phyloP scores from a whole-genome alignment of 208 protist genomes.

The Acanthamoeba sp. region DNA sequence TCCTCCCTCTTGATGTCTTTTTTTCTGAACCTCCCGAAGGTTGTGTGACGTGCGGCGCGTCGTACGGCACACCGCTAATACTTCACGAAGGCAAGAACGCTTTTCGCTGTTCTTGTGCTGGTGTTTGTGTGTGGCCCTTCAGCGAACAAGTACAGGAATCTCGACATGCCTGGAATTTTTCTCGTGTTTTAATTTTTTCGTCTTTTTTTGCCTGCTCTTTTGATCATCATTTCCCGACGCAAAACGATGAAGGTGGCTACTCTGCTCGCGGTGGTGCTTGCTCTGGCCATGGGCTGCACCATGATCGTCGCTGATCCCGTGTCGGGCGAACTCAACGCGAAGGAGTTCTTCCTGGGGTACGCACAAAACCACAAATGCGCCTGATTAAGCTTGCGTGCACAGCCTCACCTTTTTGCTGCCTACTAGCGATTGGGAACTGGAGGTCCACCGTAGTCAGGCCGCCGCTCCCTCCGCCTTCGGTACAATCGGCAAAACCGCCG shows the following conservation, averaged over 20 bases:
- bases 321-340: neutral
- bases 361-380: too few relatives aligned
- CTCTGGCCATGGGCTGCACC: neutral
- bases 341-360: conserved; percentile 19
- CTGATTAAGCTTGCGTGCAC: too few relatives aligned
- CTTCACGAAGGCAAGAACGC: neutral
- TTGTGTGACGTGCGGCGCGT: neutral
- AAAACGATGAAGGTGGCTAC: neutral
- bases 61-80: neutral
- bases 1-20: neutral
- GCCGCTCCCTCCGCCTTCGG: neutral
- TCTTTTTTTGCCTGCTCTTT: too few relatives aligned
- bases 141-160: neutral
- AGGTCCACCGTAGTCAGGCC: neutral
- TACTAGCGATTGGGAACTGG: conserved; percentile 9
- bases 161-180: too few relatives aligned
- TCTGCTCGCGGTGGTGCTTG: neutral
- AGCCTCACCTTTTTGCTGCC: neutral
- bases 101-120: neutral
- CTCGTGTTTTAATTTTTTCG: too few relatives aligned
- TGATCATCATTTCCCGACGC: too few relatives aligned
- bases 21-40: neutral
- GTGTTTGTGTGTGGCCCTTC: neutral
- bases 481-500: neutral
- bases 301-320: neutral